Percentiles rank a stretch among this genome's conserved stretches.
phyloP scores from a whole-genome alignment of 2,329 filamentous ascomycete species.

The Drechslerella coelobrocha region DNA sequence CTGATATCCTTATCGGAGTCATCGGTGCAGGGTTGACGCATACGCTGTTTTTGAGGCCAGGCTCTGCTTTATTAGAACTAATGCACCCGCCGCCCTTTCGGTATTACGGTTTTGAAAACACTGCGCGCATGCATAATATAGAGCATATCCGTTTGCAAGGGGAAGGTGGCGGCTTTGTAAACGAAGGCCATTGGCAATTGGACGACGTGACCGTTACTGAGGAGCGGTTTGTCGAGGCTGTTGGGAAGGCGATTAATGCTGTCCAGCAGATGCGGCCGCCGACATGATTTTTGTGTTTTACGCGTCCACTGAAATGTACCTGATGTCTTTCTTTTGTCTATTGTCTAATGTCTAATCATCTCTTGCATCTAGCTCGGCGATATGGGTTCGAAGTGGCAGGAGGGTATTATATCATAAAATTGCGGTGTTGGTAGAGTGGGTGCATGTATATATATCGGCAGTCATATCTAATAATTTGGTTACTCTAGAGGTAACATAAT shows the following conservation, averaged over 20 bases:
- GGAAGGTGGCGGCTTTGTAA: slow-evolving; percentile 3
- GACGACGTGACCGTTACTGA: slow-evolving; percentile 27
- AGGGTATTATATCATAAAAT: too few species aligned
- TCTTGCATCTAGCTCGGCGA: too few species aligned
- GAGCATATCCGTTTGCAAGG: slow-evolving; percentile 24
- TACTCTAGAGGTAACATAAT: too few species aligned
- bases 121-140: slow-evolving; percentile 15
- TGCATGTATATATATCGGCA: too few species aligned
- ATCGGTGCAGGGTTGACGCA: slow-evolving; percentile 55
- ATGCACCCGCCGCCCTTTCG: slow-evolving; percentile 30
- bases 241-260: slow-evolving; percentile 16
- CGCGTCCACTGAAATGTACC: too few species aligned
- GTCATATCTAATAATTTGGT: too few species aligned
- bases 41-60: slow-evolving; percentile 51
- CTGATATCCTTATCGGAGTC: slow-evolving; percentile 53
- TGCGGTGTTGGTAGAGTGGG: too few species aligned
- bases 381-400: too few species aligned
- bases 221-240: slow-evolving; percentile 10
- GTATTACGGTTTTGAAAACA: slow-evolving; percentile 31
- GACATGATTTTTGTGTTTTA: too few species aligned
- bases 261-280: neutral
- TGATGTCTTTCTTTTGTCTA: too few species aligned
- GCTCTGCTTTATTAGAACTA: slow-evolving; percentile 23
- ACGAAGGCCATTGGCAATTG: slow-evolving; percentile 19
- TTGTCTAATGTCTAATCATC: too few species aligned